phyloP scores from a whole-genome alignment of 257 asterid species.

The Leptodermis oblonga region DNA sequence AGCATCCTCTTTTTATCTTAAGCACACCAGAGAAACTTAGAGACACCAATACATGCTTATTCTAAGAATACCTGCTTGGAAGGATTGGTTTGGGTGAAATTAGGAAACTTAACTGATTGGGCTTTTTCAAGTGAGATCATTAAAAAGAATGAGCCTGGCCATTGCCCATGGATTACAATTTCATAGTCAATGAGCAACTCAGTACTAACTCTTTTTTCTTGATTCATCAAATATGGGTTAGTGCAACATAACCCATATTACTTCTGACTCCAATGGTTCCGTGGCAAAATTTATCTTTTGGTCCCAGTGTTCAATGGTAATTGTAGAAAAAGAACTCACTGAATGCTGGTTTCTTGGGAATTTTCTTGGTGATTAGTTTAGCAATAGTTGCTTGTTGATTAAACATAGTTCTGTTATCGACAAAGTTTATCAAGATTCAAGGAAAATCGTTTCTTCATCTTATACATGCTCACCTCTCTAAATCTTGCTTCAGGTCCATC shows the following conservation, averaged over 20 bases:
- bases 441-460: background rate
- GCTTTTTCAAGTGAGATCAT: background rate
- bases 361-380: background rate
- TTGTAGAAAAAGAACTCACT: background rate
- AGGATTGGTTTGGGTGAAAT: background rate
- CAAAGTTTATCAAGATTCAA: background rate
- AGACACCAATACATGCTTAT: background rate
- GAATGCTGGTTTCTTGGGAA: background rate
- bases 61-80: background rate
- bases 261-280: background rate
- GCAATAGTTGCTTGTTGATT: background rate
- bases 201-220: background rate
- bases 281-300: background rate
- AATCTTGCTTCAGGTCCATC: background rate
- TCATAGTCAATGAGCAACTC: background rate
- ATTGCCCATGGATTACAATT: background rate
- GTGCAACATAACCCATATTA: background rate
- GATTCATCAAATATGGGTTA: background rate
- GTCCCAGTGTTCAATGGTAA: background rate
- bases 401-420: too few relatives aligned
- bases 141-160: background rate
- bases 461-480: background rate
- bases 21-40: background rate
- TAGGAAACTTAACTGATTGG: background rate
- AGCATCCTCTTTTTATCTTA: background rate